Conservation (phyloP, 1,284 basidiomycete genomes). For the Fomitopsis pinicola region DNA sequence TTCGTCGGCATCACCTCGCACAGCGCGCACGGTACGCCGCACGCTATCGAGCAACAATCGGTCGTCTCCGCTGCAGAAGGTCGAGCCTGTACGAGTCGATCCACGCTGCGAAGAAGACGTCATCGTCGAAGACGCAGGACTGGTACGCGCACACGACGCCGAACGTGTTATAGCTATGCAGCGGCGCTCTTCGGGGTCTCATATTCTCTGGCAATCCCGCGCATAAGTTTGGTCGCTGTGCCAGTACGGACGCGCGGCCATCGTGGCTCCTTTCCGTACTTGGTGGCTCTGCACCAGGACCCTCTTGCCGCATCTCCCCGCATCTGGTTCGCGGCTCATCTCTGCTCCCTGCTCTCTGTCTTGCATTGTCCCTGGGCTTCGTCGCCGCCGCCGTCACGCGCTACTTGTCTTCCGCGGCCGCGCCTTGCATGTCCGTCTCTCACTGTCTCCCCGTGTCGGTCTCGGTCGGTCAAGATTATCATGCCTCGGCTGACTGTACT, state of each 20-base stretch:
- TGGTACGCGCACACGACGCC: conserved; percentile 47
- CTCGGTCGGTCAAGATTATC: background rate
- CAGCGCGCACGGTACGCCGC: conserved; percentile 33
- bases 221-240: background rate
- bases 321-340: background rate
- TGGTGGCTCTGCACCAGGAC: background rate
- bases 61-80: conserved; percentile 19
- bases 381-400: background rate
- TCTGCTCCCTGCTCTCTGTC: background rate
- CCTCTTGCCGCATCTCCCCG: background rate
- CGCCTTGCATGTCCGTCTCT: background rate
- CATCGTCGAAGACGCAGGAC: conserved; percentile 24
- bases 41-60: conserved; percentile 15
- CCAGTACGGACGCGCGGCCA: background rate
- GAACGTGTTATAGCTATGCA: conserved; percentile 37
- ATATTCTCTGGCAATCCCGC: background rate
- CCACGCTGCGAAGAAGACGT: conserved; percentile 21
- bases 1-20: conserved; percentile 44
- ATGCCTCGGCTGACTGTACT: background rate
- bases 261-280: background rate
- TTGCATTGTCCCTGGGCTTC: background rate
- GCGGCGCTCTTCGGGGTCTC: background rate
- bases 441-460: too few species aligned
- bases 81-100: conserved; percentile 6
- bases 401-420: background rate